Evolutionary conservation across 2,329 filamentous ascomycete genomes (phyloP).

Genomic region (Claviceps pusilla): DNA sequence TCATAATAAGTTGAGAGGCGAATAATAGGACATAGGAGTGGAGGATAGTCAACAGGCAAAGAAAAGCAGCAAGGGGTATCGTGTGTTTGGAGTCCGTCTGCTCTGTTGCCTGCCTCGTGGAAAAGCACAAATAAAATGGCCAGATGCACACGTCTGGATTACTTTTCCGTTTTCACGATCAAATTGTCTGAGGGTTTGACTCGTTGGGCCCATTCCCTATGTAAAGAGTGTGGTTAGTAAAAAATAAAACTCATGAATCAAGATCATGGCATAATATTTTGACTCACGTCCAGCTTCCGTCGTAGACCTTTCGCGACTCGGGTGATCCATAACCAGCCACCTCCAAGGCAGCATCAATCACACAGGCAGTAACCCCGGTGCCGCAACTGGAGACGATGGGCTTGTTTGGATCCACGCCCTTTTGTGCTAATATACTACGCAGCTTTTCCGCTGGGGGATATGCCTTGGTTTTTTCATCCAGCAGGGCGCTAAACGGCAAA

Average conservation of each 20-base stretch:
- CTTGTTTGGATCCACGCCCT: conserved; percentile 61
- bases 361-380: conserved; percentile 82
- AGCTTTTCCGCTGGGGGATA: conserved; percentile 60
- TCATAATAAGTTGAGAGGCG: background rate
- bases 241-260: background rate
- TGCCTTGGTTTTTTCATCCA: conserved; percentile 72
- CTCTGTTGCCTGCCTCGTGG: background rate
- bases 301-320: conserved; percentile 64
- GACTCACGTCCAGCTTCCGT: conserved; percentile 96
- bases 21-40: background rate
- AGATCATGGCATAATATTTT: background rate
- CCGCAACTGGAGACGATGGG: conserved; percentile 82
- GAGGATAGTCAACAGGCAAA: background rate
- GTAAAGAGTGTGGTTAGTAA: conserved; percentile 13
- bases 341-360: conserved; percentile 74
- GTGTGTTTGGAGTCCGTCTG: background rate
- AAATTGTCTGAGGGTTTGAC: conserved; percentile 46
- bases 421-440: conserved; percentile 60
- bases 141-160: background rate
- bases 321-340: conserved; percentile 59
- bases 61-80: background rate
- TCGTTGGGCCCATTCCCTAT: conserved; percentile 54
- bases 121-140: background rate
- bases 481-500: conserved; percentile 62
- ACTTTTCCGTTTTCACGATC: conserved; percentile 37